Conservation (phyloP, 192 early-diverging fungal genomes). For the Rhizophagus clarus region DNA sequence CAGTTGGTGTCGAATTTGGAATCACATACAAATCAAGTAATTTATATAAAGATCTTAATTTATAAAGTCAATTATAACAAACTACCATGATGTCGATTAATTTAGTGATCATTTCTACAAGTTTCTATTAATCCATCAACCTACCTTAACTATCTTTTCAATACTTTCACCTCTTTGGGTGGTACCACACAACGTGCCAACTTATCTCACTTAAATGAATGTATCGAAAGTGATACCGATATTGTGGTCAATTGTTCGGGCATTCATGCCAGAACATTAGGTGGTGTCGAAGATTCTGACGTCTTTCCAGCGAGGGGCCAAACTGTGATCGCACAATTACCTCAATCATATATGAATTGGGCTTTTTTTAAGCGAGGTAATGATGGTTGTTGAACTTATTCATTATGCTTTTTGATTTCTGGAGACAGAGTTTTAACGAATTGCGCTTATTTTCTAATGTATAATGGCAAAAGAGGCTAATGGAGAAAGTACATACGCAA, state of each 20-base stretch:
- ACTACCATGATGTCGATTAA: neutral
- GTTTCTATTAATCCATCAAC: conserved; percentile 67
- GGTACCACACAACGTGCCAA: conserved; percentile 46
- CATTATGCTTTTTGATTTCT: neutral
- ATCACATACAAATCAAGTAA: conserved; percentile 62
- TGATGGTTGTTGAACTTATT: conserved; percentile 22
- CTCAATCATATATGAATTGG: conserved; percentile 56
- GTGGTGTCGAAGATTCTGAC: conserved; percentile 70
- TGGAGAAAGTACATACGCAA: conserved; percentile 64
- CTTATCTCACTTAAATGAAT: conserved; percentile 53
- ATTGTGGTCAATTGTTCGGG: conserved; percentile 84
- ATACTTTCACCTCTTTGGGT: conserved; percentile 51
- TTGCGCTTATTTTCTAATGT: neutral
- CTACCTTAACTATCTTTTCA: conserved; percentile 63
- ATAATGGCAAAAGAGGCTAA: conserved; percentile 6
- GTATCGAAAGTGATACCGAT: conserved; percentile 45
- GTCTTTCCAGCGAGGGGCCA: conserved; percentile 84
- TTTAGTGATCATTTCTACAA: conserved; percentile 28
- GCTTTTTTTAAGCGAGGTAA: conserved; percentile 45
- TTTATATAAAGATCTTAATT: conserved; percentile 13
- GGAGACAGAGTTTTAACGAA: neutral
- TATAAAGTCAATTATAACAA: conserved; percentile 14
- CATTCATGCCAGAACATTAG: conserved; percentile 62
- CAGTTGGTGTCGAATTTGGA: conserved; percentile 59
- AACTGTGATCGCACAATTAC: conserved; percentile 73